Conservation (phyloP, 1,284 basidiomycete species). For the Malassezia sympodialis region DNA sequence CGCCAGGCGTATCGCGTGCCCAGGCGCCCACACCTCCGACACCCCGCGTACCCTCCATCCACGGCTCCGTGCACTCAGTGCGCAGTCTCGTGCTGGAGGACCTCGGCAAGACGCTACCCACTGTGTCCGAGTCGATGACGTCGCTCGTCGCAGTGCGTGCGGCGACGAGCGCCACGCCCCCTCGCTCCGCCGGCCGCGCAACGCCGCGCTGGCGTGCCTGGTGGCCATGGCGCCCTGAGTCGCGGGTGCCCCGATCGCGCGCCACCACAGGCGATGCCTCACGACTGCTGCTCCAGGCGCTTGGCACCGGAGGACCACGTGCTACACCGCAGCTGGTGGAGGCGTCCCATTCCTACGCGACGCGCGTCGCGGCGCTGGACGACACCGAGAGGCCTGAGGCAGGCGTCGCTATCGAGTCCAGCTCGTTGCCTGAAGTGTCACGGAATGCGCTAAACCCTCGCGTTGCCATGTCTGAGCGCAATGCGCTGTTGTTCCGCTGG, state of each 20-base stretch:
- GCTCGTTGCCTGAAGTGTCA: not conserved
- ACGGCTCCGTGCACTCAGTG: not conserved
- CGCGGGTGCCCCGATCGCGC: not conserved
- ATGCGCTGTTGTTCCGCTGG: constrained; percentile 51
- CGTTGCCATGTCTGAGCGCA: not conserved
- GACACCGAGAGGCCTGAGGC: not conserved
- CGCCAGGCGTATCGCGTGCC: not conserved
- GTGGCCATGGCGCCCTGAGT: not conserved
- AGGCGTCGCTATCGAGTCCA: not conserved
- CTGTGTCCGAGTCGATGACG: constrained; percentile 12
- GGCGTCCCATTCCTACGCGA: not conserved
- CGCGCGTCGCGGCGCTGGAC: not conserved
- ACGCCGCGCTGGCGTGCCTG: not conserved
- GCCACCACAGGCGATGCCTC: constrained; percentile 1
- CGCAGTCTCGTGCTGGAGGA: constrained; percentile 1
- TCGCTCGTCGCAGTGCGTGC: constrained; percentile 6
- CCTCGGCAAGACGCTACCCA: constrained; percentile 10
- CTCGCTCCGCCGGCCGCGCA: not conserved
- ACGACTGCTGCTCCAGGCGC: not conserved
- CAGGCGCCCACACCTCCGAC: not conserved
- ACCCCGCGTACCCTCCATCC: not conserved
- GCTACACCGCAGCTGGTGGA: not conserved
- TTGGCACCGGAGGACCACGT: not conserved
- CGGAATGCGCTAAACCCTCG: not conserved
- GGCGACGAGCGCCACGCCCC: not conserved